Percentiles rank a stretch among this genome's conserved stretches.
Conservation (phyloP, 2,329 filamentous ascomycete genomes). For the Arachnomyces sp. region DNA sequence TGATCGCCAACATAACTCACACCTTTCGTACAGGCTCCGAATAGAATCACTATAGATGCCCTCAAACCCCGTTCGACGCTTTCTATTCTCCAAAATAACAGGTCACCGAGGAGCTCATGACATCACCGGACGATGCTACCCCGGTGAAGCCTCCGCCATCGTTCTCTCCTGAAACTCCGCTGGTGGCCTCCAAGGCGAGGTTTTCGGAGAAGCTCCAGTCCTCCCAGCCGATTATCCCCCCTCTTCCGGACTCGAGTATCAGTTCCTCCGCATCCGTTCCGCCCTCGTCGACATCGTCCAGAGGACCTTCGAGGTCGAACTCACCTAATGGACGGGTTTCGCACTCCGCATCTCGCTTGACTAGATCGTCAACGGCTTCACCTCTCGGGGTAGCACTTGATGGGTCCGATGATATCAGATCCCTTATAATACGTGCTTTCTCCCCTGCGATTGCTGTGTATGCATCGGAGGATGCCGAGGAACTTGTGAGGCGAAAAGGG, state of each 20-base stretch:
- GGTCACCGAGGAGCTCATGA: constrained; percentile 48
- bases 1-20: neutral
- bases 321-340: constrained; percentile 57
- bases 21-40: constrained; percentile 4
- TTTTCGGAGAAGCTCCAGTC: constrained; percentile 43
- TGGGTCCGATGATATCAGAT: constrained; percentile 48
- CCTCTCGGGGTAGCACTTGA: constrained; percentile 46
- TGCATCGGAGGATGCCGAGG: constrained; percentile 77
- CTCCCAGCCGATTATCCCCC: constrained; percentile 34
- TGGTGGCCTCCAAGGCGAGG: constrained; percentile 53
- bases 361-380: constrained; percentile 37
- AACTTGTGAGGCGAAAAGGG: constrained; percentile 72
- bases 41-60: constrained; percentile 25
- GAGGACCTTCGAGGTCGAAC: constrained; percentile 57
- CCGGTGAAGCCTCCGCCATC: constrained; percentile 61
- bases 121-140: constrained; percentile 56
- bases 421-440: constrained; percentile 72
- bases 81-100: neutral
- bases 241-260: constrained; percentile 45
- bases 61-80: neutral
- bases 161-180: constrained; percentile 58
- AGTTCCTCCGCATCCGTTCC: constrained; percentile 48
- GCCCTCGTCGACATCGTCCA: constrained; percentile 54
- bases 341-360: constrained; percentile 44
- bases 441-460: constrained; percentile 83